Base-by-base conservation (phyloP, 352 stramenopile genomes). In the Globisporangium iwayamae region DNA sequence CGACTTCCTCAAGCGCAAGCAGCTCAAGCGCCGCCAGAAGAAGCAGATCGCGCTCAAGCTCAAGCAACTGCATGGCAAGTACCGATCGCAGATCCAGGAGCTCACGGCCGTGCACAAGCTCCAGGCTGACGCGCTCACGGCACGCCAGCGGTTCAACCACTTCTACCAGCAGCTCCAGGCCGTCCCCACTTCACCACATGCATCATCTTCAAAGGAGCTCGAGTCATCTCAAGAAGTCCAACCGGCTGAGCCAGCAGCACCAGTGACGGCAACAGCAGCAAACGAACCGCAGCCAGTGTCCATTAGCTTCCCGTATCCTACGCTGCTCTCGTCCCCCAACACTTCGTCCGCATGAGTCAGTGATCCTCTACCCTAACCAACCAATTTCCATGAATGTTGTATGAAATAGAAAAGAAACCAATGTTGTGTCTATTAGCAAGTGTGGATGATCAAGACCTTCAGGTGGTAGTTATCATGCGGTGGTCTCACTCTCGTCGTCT, bases 11-110 rank as follows among this genome's bases (percentile, higher is more conserved):
- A 84, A 84, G 62, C 75, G 74, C 63, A 90, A 91, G 57, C 79
- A 93, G 50, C 72, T 92, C 52, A 88, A 90, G 57, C 79, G 81
- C 41, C 81, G 82, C 0, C 74, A 89, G 34, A 91, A 89, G 61
- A 88, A 90, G 57, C 79, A 83, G 46, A 70, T 91, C 22, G 75
- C 68, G 25, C 65, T 68, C 14, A 81, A 85, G 50, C 61, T 85
- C n/a, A 75, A 78, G 41, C 68, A 81, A 58, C 62, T 89, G 2
- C 77, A 79, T 50, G 59, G 62, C n/a, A 79, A 60, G 38, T 85
- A 83, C 51, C 50, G 70, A 13, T 36, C 59, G 9, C 74, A 85
- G 53, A 73, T 79, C 38, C 60, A 75, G 9, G 79, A 88, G 30
- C 56, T 87, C 28, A 41, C 72, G 28, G 63, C 65, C 5, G 65